Evolutionary conservation across 106 monocot species (phyloP), one percentile per base, ranked within the genome.

Genomic region (Posidonia australis): DNA sequence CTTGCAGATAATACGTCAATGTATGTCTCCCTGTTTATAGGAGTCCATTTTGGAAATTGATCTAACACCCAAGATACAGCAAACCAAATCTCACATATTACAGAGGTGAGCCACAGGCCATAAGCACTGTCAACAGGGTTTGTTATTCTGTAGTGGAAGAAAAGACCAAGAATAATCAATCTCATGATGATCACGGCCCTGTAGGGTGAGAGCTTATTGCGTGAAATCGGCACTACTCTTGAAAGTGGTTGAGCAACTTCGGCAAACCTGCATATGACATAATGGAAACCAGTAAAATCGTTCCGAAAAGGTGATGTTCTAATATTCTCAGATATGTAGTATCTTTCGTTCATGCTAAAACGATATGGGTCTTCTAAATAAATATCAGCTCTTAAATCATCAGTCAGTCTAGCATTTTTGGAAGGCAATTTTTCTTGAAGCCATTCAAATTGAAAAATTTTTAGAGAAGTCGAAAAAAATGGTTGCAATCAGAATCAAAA

Each of bases 81-180:
- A 77, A 93, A 93, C 93, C 93, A 93, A 43, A 93, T 77, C 78
- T 93, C 93, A 71, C 93, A 93, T 54, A 93, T 93, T 54, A 93
- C 71, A 53, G 93, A 96, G 46, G 90, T 96, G 44, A 96, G 76
- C 94, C 94, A 96, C 62, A 96, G 70, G 54, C 86, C 80, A 62
- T 82, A 90, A 63, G 94, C 86, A 70, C 86, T 86, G 17, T 96
- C 79, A 69, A 96, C 94, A 70, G 94, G 94, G 74, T 90, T 72
- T 18, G 86, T 96, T 52, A 96, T 82, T 65, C 94, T 83, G 67
- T 96, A 96, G 64, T 96, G 79, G 53, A 96, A 90, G 84, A 96
- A 96, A 31, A 96, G 80, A 67, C 90, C 86, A 56, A 96, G 86
- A 75, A 96, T 63, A 63, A 87, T 70, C 67, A 96, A 68, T 65